These are phyloP conservation scores for Beauveria sp. DNA, from an alignment of 2,329 filamentous ascomycete species.

Conservation along the genomic window DNA sequence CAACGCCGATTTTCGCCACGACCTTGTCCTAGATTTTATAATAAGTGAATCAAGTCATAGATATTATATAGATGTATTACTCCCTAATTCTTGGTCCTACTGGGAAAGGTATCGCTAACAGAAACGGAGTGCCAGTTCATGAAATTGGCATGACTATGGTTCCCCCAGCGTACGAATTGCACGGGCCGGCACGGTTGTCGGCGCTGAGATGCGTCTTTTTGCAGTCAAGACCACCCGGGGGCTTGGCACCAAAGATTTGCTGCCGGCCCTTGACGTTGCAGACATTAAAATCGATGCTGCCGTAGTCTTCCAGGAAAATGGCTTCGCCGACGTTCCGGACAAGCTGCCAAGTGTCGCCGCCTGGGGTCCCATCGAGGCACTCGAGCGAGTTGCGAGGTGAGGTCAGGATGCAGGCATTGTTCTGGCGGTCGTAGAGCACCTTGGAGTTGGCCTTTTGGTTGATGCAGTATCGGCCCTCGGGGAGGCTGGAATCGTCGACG, in stretches of 20 bases:
- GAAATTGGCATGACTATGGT: no score
- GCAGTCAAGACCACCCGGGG: background rate
- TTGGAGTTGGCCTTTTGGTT: constrained; percentile 18
- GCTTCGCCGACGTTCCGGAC: background rate
- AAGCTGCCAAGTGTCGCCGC: constrained; percentile 15
- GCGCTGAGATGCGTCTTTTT: background rate
- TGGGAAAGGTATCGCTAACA: no score
- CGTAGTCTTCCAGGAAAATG: background rate
- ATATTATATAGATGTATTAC: no score
- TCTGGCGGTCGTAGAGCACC: constrained; percentile 20
- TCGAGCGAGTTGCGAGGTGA: constrained; percentile 18
- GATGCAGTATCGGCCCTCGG: constrained; percentile 25
- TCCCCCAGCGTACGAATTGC: background rate
- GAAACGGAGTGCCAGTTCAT: no score
- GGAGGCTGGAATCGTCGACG: constrained; percentile 16
- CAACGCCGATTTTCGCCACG: no score
- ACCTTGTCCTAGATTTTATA: no score
- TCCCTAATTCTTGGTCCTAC: no score
- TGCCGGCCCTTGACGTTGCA: background rate
- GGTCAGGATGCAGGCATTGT: constrained; percentile 27
- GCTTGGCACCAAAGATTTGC: background rate
- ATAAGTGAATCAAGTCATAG: no score
- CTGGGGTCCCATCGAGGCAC: constrained; percentile 26
- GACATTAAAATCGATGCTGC: background rate
- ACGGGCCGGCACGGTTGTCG: background rate